Evolutionary conservation across 768 basidiomycete species (phyloP).

Genomic region (Xerocomellus amylosporus): DNA sequence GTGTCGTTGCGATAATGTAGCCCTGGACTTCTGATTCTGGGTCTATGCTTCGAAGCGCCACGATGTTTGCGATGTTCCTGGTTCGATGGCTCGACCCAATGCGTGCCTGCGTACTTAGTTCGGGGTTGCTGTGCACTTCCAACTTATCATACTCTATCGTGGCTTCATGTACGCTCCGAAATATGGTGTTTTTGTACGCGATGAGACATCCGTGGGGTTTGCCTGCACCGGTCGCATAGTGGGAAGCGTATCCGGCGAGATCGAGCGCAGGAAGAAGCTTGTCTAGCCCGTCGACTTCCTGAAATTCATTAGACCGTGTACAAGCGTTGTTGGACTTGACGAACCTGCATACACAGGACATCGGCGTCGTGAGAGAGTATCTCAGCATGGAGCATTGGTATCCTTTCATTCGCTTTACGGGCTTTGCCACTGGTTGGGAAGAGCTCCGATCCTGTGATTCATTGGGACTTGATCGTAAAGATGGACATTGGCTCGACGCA

Average conservation of each 20-base stretch:
- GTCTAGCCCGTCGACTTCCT: constrained; percentile 88
- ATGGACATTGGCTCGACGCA: constrained; percentile 39
- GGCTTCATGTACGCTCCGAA: constrained; percentile 43
- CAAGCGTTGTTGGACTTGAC: constrained; percentile 7
- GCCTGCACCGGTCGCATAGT: constrained; percentile 63
- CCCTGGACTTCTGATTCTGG: constrained; percentile 42
- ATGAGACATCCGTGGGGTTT: constrained; percentile 90
- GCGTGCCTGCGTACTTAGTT: constrained; percentile 32
- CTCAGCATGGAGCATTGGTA: constrained; percentile 74
- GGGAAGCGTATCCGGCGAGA: constrained; percentile 58
- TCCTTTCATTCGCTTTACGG: constrained; percentile 69
- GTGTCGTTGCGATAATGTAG: constrained; percentile 80
- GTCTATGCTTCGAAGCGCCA: constrained; percentile 54
- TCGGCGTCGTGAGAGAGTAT: constrained; percentile 72
- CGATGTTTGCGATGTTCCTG: constrained; percentile 76
- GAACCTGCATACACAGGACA: constrained; percentile 83
- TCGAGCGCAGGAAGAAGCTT: constrained; percentile 68
- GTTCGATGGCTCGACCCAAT: constrained; percentile 65
- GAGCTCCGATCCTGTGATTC: constrained; percentile 61
- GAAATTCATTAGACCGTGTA: constrained; percentile 1
- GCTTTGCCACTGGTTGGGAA: constrained; percentile 81
- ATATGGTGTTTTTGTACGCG: constrained; percentile 58
- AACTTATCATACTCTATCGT: constrained; percentile 70
- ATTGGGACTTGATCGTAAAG: background rate
- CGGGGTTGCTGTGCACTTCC: constrained; percentile 42